Conservation (phyloP, 1,284 basidiomycete genomes). For the Athelia sp. region DNA sequence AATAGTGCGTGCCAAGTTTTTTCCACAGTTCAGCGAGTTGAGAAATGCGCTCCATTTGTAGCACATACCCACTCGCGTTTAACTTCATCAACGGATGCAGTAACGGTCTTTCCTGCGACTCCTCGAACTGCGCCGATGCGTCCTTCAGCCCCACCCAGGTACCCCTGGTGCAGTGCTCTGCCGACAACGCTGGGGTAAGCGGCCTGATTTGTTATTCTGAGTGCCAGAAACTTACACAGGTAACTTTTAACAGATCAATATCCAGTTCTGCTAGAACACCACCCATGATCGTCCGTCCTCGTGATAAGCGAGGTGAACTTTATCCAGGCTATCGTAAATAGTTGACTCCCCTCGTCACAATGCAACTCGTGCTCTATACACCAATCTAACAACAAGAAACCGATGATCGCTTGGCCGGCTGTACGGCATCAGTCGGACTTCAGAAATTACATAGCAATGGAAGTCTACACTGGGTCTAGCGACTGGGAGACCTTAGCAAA, state of each 20-base stretch:
- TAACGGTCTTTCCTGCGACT: not conserved
- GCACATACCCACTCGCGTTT: not conserved
- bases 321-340: too few species aligned
- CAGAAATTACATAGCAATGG: too few species aligned
- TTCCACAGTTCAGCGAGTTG: not conserved
- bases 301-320: too few species aligned
- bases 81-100: slow-evolving; percentile 3
- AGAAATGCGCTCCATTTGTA: not conserved
- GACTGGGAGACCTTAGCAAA: too few species aligned
- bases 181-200: slow-evolving; percentile 1
- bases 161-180: not conserved
- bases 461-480: too few species aligned
- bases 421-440: too few species aligned
- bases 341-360: too few species aligned
- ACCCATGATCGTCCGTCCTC: too few species aligned
- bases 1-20: not conserved
- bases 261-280: slow-evolving; percentile 1
- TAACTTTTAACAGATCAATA: not conserved
- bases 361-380: too few species aligned
- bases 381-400: too few species aligned
- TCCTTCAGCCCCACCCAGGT: not conserved
- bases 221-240: not conserved
- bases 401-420: too few species aligned
- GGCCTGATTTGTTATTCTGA: not conserved
- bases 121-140: not conserved